phyloP scores from a whole-genome alignment of 495 filamentous ascomycete genomes.

The Physcia stellaris region DNA sequence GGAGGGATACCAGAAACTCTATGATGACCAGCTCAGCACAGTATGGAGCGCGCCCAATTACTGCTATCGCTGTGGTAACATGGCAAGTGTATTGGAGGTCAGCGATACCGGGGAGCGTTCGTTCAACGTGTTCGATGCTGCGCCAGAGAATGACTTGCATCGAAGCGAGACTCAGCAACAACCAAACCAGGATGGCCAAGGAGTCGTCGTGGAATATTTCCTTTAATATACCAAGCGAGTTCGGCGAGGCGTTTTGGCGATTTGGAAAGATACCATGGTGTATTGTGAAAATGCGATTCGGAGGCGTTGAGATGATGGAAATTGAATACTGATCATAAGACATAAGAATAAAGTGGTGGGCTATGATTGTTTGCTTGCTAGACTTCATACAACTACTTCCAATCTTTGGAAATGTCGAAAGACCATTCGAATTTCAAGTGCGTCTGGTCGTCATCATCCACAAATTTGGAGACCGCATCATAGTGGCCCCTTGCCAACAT shows the following conservation, averaged over 20 bases:
- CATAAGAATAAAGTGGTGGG: no score
- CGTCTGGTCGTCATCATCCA: slow-evolving; percentile 79
- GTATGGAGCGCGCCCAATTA: slow-evolving; percentile 98
- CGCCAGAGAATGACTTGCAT: slow-evolving; percentile 87
- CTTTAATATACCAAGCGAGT: slow-evolving; percentile 47
- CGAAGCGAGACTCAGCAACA: slow-evolving; percentile 61
- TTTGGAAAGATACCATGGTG: slow-evolving; percentile 4
- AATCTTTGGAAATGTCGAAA: slow-evolving; percentile 91
- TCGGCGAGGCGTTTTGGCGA: neutral
- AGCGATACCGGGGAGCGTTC: slow-evolving; percentile 79
- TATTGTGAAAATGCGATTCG: no score
- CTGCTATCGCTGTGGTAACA: slow-evolving; percentile 91
- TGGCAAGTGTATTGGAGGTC: slow-evolving; percentile 93
- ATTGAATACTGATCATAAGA: no score
- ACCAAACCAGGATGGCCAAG: slow-evolving; percentile 42
- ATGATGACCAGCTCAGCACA: slow-evolving; percentile 85
- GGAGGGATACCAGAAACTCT: slow-evolving; percentile 91
- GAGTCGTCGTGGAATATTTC: slow-evolving; percentile 58
- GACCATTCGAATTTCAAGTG: slow-evolving; percentile 87
- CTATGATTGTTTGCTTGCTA: slow-evolving; percentile 2
- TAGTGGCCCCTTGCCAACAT: slow-evolving; percentile 81
- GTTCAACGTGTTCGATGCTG: slow-evolving; percentile 95
- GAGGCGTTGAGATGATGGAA: no score
- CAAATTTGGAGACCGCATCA: slow-evolving; percentile 69
- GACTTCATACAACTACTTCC: slow-evolving; percentile 41